A percentile compares a stretch with the other conserved stretches of the same genome.
Conservation (phyloP, 164 flowering plant species). For the Chimonanthus salicifolius region DNA sequence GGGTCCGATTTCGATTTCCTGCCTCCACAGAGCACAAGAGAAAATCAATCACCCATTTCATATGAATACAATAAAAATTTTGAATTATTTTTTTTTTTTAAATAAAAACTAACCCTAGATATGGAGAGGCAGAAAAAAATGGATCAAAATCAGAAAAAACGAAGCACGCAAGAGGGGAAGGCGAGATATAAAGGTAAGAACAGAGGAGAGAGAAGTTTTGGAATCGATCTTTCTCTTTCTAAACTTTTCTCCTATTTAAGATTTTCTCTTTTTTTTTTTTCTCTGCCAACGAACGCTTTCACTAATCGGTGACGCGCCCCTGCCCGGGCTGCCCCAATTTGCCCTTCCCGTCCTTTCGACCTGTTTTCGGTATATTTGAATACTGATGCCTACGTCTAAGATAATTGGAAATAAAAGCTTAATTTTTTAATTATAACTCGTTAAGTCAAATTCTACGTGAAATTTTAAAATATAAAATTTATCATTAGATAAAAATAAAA, state of each 20-base stretch:
- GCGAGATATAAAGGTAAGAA: background rate
- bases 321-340: constrained; percentile 11
- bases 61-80: background rate
- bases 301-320: constrained; percentile 6
- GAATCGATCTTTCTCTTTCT: background rate
- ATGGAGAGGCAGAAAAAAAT: background rate
- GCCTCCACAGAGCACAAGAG: background rate
- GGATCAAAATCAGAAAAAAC: background rate
- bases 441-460: too few relatives aligned
- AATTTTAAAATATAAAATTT: too few relatives aligned
- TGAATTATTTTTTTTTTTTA: too few relatives aligned
- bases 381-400: too few relatives aligned
- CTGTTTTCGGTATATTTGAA: background rate
- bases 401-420: too few relatives aligned
- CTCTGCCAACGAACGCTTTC: background rate
- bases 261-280: background rate
- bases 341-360: background rate
- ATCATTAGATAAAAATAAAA: too few relatives aligned
- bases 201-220: background rate
- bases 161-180: background rate
- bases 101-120: background rate
- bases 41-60: background rate
- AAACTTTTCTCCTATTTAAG: background rate
- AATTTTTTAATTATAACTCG: too few relatives aligned
- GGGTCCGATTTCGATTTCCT: background rate